These are phyloP conservation scores for Grosmannia penicillata DNA, from an alignment of 2,329 filamentous ascomycete genomes.

Conservation along the genomic window DNA sequence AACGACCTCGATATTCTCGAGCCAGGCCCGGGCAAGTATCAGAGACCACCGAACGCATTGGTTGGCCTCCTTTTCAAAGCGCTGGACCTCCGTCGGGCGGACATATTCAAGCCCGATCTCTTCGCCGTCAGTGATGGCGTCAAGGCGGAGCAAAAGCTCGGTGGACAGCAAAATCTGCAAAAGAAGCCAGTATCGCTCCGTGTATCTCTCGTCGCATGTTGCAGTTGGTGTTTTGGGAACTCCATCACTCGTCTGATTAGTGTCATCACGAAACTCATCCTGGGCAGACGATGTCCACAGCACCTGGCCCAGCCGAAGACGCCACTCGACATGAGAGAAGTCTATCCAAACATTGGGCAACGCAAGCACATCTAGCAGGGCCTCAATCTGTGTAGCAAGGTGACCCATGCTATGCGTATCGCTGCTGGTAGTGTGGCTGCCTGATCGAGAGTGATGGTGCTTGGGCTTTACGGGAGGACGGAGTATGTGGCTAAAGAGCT, in stretches of 20 bases:
- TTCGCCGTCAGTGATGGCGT: conserved; percentile 46
- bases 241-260: conserved; percentile 22
- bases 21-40: conserved; percentile 47
- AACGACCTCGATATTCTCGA: conserved; percentile 48
- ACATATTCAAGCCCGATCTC: conserved; percentile 37
- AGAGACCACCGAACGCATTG: conserved; percentile 52
- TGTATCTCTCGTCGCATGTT: conserved; percentile 36
- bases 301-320: conserved; percentile 57
- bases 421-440: background rate
- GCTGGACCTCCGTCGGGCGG: conserved; percentile 39
- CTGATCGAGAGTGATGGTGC: conserved; percentile 30
- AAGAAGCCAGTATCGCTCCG: conserved; percentile 53
- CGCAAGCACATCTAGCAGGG: conserved; percentile 49
- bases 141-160: conserved; percentile 49
- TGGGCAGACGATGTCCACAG: conserved; percentile 36
- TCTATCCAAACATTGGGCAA: conserved; percentile 58
- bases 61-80: conserved; percentile 47
- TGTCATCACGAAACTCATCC: conserved; percentile 7
- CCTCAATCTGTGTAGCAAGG: conserved; percentile 54
- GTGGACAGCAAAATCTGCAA: conserved; percentile 50
- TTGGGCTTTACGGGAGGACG: conserved; percentile 36
- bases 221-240: conserved; percentile 34
- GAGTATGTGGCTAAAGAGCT: conserved; percentile 45
- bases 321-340: conserved; percentile 61
- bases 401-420: conserved; percentile 18